Evolutionary conservation across 768 basidiomycete species (phyloP).

Genomic region (Cantharellus anzutake): DNA sequence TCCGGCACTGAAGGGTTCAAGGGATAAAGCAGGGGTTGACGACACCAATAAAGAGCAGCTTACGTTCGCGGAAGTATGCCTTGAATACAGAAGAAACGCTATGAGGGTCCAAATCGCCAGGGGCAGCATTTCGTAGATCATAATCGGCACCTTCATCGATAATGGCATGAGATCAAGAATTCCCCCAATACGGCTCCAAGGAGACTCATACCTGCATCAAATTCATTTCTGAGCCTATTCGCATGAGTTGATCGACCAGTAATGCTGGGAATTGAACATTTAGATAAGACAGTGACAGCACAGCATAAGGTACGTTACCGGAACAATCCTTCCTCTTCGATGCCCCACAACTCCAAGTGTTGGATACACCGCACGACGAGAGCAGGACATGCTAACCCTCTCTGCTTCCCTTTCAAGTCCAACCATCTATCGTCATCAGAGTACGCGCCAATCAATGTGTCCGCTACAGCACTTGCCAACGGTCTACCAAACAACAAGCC

Average conservation of each 20-base stretch:
- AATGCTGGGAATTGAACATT: conserved; percentile 31
- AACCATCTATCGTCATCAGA: background rate
- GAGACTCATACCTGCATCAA: conserved; percentile 43
- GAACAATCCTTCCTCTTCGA: conserved; percentile 75
- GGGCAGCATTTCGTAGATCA: conserved; percentile 55
- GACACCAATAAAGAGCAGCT: conserved; percentile 18
- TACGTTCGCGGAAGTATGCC: conserved; percentile 80
- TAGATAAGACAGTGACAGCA: background rate
- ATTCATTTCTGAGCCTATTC: conserved; percentile 51
- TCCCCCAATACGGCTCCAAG: background rate
- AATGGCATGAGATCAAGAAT: background rate
- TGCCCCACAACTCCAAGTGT: conserved; percentile 63
- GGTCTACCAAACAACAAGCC: conserved; percentile 52
- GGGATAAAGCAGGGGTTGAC: conserved; percentile 4
- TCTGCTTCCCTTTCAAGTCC: conserved; percentile 8
- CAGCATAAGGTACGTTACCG: conserved; percentile 25
- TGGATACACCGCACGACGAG: conserved; percentile 67
- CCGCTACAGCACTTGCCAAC: conserved; percentile 32
- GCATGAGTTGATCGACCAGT: conserved; percentile 72
- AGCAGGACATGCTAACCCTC: conserved; percentile 23
- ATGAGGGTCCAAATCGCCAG: conserved; percentile 84
- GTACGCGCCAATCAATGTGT: conserved; percentile 30
- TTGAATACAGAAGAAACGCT: conserved; percentile 88
- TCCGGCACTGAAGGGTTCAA: conserved; percentile 49
- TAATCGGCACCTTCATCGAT: conserved; percentile 55